Evolutionary conservation across 495 filamentous ascomycete genomes (phyloP), one percentile per base, ranked within the genome.

Genomic region (Chaetomidium leptoderma): DNA sequence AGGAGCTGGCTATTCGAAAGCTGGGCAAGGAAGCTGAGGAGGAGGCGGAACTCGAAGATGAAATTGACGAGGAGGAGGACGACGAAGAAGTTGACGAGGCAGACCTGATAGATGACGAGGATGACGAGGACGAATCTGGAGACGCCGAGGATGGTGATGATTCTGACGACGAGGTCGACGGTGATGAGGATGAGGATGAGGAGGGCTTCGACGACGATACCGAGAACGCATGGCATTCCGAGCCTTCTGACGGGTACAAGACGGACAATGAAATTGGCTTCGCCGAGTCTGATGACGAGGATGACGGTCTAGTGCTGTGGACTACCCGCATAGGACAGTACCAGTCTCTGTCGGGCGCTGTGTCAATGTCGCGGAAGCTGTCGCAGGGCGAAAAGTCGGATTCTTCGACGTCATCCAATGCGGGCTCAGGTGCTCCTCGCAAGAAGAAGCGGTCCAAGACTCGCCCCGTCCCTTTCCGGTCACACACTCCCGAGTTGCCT

Each of bases 221-320:
- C 5, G 81, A 83, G 29, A 84, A 85, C 61, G 80, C 74, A 11
- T 89, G 86, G 47, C 81, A 87, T 42, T 83, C 86, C 57, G 85
- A 88, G 50, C 73, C 70, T n/a, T 78, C 78, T 35, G 88, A 86
- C 66, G 90, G 90, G 11, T 92, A 92, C 63, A 90, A 96, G 62
- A 93, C 91, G n/a, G 92, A 97, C 68, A 91, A 96, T 65, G 93
- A 98, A 73, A 84, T 85, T 60, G 93, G 93, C 3, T 96, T 97
- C 66, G 92, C 91, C 42, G 88, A 87, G 13, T 92, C 89, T 0
- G 92, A 96, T 59, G 88, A 96, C 62, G 88, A 88, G 39, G 89
- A 89, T 57, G 89, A 92, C 65, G 84, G 91, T 24, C 83, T 88
- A 59, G 78, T 86, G 53, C 86, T 92, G 65, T 95, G 91, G 91